Evolutionary conservation across 2,329 filamentous ascomycete species (phyloP).

Genomic region (Apiospora koreana): DNA sequence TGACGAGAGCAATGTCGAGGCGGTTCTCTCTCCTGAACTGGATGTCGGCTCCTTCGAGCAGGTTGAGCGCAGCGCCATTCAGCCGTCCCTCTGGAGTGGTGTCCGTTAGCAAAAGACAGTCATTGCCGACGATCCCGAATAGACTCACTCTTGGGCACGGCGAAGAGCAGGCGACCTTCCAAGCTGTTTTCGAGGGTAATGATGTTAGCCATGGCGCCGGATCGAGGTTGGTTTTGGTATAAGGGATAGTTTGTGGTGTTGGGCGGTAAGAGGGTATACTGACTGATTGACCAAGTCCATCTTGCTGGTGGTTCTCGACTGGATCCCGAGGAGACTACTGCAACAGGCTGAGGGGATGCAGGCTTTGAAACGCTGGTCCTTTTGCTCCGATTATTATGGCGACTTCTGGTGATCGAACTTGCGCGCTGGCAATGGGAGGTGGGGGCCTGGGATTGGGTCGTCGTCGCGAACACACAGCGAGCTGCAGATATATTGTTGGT

Average conservation of each 20-base stretch:
- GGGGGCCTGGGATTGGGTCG: background rate
- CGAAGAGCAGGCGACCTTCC: constrained; percentile 90
- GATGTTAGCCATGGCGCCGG: constrained; percentile 34
- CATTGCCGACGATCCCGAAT: constrained; percentile 25
- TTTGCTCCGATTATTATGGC: background rate
- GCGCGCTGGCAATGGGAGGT: background rate
- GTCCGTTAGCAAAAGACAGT: constrained; percentile 15
- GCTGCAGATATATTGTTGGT: background rate
- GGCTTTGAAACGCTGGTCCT: constrained; percentile 4
- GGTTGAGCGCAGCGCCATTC: constrained; percentile 82
- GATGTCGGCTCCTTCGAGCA: constrained; percentile 91
- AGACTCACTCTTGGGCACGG: constrained; percentile 91
- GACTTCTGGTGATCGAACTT: background rate
- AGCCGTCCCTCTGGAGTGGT: constrained; percentile 78
- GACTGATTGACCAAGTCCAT: constrained; percentile 60
- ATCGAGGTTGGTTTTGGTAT: background rate
- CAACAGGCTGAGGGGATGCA: background rate
- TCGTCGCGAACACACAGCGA: background rate
- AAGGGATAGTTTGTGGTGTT: background rate
- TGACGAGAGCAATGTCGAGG: constrained; percentile 95
- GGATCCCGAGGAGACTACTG: background rate
- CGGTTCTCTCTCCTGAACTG: constrained; percentile 94
- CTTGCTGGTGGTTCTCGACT: constrained; percentile 14
- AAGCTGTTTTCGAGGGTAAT: constrained; percentile 56
- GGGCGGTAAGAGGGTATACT: constrained; percentile 29